Evolutionary conservation across 2,329 filamentous ascomycete species (phyloP), one percentile per base, ranked within the genome.

Genomic region (Colletotrichum sidae): DNA sequence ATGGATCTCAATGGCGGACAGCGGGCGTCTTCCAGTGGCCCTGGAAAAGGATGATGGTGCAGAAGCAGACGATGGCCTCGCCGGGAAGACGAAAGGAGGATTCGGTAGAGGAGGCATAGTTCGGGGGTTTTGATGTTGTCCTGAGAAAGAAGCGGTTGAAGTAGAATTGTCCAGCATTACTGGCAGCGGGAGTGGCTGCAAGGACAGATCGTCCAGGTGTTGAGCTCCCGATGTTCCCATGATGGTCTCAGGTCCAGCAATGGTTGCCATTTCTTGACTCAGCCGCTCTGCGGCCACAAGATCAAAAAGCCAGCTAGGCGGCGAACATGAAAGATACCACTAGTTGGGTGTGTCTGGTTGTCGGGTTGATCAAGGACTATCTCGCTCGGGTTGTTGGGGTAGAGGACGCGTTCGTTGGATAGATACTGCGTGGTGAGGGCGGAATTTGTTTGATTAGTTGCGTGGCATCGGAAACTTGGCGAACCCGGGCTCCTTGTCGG

Each of bases 1-100:
- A 66, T 73, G 79, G 34, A 77, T 76, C 70, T 87, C 85, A 41
- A 86, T 82, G 9, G 81, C 82, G 1, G 86, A 88, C 70, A 81
- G 79, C 58, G 85, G 84, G 46, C 86, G 81, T 70, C 83, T 81
- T 44, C 81, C 81, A 2, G 79, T 80, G 0, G 82, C 76, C 67
- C 85, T 79, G 8, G 85, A 82, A 49, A 80, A 80, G 0, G 82
- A 80, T 3, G 81, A 78, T 2, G 84, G 80, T 4, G 82, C 80
- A 2, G 83, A 82, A 17, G 80, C 78, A 7, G 84, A 79, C 1
- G 83, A 74, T 8, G 83, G 77, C 50, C 79, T 76, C 25, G 81
- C 76, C 2, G 89, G 90, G 70, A 91, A 91, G 62, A 88, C 83
- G 71, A 91, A 91, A 6, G 84, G 84, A 37, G 89, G 88, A 57